Evolutionary conservation across 495 filamentous ascomycete species (phyloP).

Genomic region (Corynascus novoguineensis): DNA sequence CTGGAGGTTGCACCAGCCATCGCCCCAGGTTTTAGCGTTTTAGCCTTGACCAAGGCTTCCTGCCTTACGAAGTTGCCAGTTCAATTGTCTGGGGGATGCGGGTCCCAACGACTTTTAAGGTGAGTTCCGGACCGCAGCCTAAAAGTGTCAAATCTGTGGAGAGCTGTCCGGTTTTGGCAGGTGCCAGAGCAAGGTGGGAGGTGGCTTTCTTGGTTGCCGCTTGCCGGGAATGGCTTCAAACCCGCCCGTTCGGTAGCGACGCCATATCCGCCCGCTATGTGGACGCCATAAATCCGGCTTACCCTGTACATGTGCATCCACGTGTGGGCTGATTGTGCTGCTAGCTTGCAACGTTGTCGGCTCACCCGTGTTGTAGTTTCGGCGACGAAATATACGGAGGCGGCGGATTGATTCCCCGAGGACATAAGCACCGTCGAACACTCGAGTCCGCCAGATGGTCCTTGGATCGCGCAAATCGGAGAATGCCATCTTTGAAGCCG

Average conservation of each 20-base stretch:
- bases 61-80: not conserved
- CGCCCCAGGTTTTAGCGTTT: not conserved
- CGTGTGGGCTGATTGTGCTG: not conserved
- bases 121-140: slow-evolving; percentile 11
- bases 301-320: not conserved
- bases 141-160: slow-evolving; percentile 17
- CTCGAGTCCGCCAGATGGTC: no score
- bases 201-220: slow-evolving; percentile 11
- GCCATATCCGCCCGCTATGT: not conserved
- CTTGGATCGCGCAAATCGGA: no score
- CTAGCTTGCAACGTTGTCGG: not conserved
- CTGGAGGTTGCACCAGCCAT: not conserved
- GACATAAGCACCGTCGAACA: no score
- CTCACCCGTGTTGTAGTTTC: no score
- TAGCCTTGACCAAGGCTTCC: not conserved
- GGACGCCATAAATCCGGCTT: not conserved
- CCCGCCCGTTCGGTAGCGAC: slow-evolving; percentile 16
- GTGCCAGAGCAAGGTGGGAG: slow-evolving; percentile 8
- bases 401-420: no score
- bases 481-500: no score
- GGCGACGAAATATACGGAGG: no score
- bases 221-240: slow-evolving; percentile 15
- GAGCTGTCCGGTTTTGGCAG: slow-evolving; percentile 20
- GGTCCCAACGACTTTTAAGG: slow-evolving; percentile 10
- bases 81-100: slow-evolving; percentile 10